phyloP scores from a whole-genome alignment of 2,329 filamentous ascomycete species.

The Phaeosphaeriaceae sp. region DNA sequence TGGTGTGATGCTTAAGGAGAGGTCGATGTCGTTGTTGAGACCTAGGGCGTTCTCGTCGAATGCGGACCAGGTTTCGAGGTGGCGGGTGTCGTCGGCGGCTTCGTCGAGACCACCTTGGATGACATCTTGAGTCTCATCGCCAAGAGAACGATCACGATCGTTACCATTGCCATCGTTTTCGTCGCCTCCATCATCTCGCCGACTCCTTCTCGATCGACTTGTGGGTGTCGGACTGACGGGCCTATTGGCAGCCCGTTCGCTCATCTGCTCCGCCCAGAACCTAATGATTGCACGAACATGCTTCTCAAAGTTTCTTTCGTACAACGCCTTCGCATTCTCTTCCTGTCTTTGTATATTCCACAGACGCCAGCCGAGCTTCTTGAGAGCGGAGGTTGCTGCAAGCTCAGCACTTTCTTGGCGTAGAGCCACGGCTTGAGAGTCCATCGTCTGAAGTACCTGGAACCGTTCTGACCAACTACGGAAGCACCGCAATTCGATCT shows the following conservation, averaged over 20 bases:
- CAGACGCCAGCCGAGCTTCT: constrained; percentile 64
- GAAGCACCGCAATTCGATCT: constrained; percentile 42
- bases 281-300: constrained; percentile 63
- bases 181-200: constrained; percentile 10
- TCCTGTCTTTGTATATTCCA: constrained; percentile 61
- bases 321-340: constrained; percentile 61
- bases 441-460: constrained; percentile 34
- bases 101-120: constrained; percentile 4
- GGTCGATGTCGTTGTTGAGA: constrained; percentile 34
- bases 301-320: constrained; percentile 60
- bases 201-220: constrained; percentile 18
- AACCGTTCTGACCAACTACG: constrained; percentile 32
- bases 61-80: constrained; percentile 48
- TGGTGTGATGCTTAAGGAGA: constrained; percentile 38
- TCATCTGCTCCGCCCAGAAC: constrained; percentile 60
- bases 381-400: constrained; percentile 57
- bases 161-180: constrained; percentile 2
- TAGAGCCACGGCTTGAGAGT: constrained; percentile 55
- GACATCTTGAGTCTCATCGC: not conserved
- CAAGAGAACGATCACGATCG: not conserved
- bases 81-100: constrained; percentile 36
- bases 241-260: constrained; percentile 32
- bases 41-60: constrained; percentile 45
- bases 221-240: constrained; percentile 33
- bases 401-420: constrained; percentile 56